These are phyloP conservation scores for Pyrus betulifolia DNA, from an alignment of 306 rosid genomes.

Conservation along the genomic window DNA sequence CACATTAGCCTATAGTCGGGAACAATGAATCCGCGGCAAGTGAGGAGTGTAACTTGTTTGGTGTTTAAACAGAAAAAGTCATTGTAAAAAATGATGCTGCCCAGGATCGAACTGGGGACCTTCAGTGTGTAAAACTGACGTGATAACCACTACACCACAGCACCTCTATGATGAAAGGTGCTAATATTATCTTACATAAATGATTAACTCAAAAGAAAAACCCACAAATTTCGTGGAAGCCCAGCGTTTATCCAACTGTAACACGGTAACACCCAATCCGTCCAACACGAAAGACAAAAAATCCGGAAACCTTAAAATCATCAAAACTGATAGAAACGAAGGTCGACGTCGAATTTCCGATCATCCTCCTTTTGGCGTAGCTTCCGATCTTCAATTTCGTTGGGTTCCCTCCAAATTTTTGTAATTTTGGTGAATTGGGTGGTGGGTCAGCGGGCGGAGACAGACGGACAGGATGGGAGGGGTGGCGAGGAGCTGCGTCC, in stretches of 20 bases:
- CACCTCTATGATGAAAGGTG: neutral
- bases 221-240: neutral
- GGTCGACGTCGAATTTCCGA: neutral
- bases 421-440: conserved; percentile 3
- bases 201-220: neutral
- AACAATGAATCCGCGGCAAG: too few species aligned
- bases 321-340: neutral
- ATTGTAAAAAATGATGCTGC: conserved; percentile 39
- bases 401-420: neutral
- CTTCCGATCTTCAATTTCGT: neutral
- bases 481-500: conserved; percentile 55
- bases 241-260: neutral
- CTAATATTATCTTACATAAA: rapidly evolving
- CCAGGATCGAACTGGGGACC: conserved; percentile 97
- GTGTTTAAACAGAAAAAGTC: neutral
- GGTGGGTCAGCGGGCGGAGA: neutral
- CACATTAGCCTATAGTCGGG: too few species aligned
- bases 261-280: neutral
- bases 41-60: too few species aligned
- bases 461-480: conserved; percentile 25
- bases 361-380: neutral
- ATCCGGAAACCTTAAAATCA: neutral
- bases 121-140: conserved; percentile 95
- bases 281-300: neutral
- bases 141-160: conserved; percentile 97